A percentile compares a stretch with the other conserved stretches of the same genome.
Evolutionary conservation across 2,329 filamentous ascomycete genomes (phyloP).

Genomic region (Talaromyces sp.): DNA sequence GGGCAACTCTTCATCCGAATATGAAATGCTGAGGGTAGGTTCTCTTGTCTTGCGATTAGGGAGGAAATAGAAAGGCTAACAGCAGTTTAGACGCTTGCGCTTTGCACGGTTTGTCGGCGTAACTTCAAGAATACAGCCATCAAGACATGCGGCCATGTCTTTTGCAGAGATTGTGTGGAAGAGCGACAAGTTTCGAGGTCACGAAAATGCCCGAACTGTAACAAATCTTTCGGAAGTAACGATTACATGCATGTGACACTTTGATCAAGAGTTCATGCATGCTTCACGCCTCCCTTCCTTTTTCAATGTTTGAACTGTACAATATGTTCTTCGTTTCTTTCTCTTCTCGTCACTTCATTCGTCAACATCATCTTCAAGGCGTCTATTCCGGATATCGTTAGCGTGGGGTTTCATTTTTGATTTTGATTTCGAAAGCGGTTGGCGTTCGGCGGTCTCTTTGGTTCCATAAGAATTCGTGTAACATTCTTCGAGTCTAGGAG

Average conservation of each 20-base stretch:
- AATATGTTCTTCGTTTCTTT: constrained; percentile 26
- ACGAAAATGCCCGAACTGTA: constrained; percentile 92
- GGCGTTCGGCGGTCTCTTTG: constrained; percentile 10
- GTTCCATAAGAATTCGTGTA: background rate
- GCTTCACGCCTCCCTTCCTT: constrained; percentile 6
- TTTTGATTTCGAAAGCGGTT: constrained; percentile 10
- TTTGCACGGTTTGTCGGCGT: constrained; percentile 87
- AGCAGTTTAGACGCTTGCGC: constrained; percentile 58
- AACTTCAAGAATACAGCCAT: constrained; percentile 92
- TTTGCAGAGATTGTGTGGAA: constrained; percentile 86
- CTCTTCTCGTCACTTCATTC: constrained; percentile 16
- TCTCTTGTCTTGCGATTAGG: background rate
- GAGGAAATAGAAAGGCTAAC: background rate
- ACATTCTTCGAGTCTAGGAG: background rate
- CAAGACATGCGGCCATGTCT: constrained; percentile 91
- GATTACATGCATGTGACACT: constrained; percentile 69
- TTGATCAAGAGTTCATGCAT: constrained; percentile 22
- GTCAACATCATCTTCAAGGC: constrained; percentile 5
- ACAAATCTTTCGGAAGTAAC: constrained; percentile 81
- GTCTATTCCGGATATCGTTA: constrained; percentile 9
- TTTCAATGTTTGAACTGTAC: constrained; percentile 24
- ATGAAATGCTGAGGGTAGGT: constrained; percentile 81
- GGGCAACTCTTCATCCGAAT: constrained; percentile 74
- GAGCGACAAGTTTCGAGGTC: constrained; percentile 83
- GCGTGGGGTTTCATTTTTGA: constrained; percentile 9